Base-by-base conservation (phyloP, 176 grass and related monocot genomes). In the Zizania latifolia region DNA sequence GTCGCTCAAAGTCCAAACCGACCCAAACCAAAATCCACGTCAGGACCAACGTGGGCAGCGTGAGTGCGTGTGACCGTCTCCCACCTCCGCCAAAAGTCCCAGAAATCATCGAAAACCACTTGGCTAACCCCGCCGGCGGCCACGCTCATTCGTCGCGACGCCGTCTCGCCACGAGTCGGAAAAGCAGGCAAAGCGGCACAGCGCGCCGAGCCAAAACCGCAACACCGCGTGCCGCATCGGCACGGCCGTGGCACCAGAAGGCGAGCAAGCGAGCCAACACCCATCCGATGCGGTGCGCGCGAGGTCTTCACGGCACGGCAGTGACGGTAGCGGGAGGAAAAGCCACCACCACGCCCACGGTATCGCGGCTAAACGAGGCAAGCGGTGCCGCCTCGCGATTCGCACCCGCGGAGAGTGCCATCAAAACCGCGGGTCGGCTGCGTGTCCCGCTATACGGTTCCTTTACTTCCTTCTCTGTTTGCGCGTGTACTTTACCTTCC, bases 401-500 rank as follows among this genome's bases (percentile, higher is more conserved):
- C 50, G 22, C 44, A 9, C 38, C 60, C 59, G 23, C 68, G 37
- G 75, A 45, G 56, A 57, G 62, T 26, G 54, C 19, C 71, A 69
- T 26, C 75, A 46, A 75, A 55, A 31, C 36, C 19, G n/a, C 5
- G 58, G 71, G 55, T 29, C 71, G 54, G 35, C 54, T 17, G 16
- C 54, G 78, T 38, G 54, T 40, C 44, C 31, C 0, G 29, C 51
- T 39, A 57, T 55, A 54, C 59, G 67, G 38, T 48, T 43, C 48
- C 48, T 53, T 53, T n/a, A n/a, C n/a, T n/a, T n/a, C n/a, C n/a
- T n/a, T 69, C 51, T 10, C 61, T 51, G 29, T 71, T 65, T 74
- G 31, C 65, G 83, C 82, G n/a, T 39, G 77, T 54, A 70, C 70
- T 70, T 75, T 16, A 0, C 54, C 54, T 58, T 35, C 37, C 17